A percentile compares a stretch with the other conserved stretches of the same genome.
phyloP scores from a whole-genome alignment of 2,329 filamentous ascomycete species.

The Neurospora sp. region DNA sequence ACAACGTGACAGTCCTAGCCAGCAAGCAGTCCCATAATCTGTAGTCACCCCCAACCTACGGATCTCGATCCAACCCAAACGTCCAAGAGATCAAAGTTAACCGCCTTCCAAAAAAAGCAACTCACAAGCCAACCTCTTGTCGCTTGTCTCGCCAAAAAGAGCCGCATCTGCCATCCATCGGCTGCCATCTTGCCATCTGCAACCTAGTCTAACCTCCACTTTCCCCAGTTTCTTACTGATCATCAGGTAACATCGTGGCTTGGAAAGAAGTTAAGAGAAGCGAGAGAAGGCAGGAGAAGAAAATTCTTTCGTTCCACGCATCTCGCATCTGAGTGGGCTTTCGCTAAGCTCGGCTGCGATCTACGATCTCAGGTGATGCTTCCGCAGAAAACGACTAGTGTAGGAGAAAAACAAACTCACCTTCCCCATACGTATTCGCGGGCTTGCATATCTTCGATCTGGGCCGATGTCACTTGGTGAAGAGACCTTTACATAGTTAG shows the following conservation, averaged over 20 bases:
- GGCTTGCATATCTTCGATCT: neutral
- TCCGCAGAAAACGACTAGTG: neutral
- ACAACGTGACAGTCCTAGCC: neutral
- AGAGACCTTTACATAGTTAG: too few relatives aligned
- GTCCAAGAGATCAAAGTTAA: neutral
- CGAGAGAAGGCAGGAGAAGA: neutral
- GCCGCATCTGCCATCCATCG: neutral
- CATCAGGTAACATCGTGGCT: neutral
- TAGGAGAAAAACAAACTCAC: neutral
- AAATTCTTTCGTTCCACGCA: neutral
- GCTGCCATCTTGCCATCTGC: neutral
- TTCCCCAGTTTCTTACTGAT: neutral
- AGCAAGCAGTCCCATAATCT: too few relatives aligned
- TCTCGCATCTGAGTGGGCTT: neutral
- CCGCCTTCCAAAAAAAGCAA: neutral
- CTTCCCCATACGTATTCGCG: neutral
- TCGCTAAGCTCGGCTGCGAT: neutral
- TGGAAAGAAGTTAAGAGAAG: neutral
- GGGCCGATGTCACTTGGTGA: neutral
- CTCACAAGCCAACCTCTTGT: neutral
- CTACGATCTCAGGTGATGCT: neutral
- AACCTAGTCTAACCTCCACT: neutral
- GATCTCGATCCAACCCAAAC: neutral
- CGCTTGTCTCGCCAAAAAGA: neutral
- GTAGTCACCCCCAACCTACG: neutral